Evolutionary conservation across 225 moss, liverwort and hornwort species (phyloP).

Genomic region (Physcomitrium patens): DNA sequence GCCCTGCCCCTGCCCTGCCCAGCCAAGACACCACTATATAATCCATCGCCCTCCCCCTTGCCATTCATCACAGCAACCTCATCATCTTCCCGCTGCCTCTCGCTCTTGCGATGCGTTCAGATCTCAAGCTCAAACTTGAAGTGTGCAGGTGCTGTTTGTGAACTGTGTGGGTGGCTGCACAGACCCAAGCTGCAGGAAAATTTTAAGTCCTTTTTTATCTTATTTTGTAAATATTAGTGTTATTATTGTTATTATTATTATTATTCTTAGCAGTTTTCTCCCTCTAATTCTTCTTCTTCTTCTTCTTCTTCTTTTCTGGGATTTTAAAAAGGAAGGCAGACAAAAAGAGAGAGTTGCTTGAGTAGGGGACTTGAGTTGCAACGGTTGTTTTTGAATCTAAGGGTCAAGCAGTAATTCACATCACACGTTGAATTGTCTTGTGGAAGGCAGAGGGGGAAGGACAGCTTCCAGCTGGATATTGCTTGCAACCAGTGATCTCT

Average conservation of each 20-base stretch:
- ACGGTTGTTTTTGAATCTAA: constrained; percentile 29
- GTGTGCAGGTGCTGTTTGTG: no score
- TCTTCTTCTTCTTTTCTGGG: no score
- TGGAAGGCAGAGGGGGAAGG: constrained; percentile 14
- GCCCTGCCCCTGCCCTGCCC: no score
- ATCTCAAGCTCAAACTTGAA: no score
- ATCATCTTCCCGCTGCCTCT: not conserved
- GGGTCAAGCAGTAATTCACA: constrained; percentile 44
- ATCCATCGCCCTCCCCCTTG: not conserved
- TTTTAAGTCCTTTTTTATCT: no score
- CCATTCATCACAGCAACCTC: not conserved
- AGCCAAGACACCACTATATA: constrained; percentile 20
- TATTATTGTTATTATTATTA: no score
- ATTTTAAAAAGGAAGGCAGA: no score
- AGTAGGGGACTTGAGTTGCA: constrained; percentile 7
- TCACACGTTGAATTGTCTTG: constrained; percentile 43
- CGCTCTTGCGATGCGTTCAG: not conserved
- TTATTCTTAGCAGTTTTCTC: no score
- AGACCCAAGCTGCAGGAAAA: no score
- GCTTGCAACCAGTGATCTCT: constrained; percentile 44
- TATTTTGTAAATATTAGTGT: no score
- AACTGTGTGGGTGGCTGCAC: no score
- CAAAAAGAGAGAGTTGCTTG: not conserved
- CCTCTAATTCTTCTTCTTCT: no score
- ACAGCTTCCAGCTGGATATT: constrained; percentile 45